phyloP scores from a whole-genome alignment of 2,329 filamentous ascomycete species.

The Aspergillus nomiae region DNA sequence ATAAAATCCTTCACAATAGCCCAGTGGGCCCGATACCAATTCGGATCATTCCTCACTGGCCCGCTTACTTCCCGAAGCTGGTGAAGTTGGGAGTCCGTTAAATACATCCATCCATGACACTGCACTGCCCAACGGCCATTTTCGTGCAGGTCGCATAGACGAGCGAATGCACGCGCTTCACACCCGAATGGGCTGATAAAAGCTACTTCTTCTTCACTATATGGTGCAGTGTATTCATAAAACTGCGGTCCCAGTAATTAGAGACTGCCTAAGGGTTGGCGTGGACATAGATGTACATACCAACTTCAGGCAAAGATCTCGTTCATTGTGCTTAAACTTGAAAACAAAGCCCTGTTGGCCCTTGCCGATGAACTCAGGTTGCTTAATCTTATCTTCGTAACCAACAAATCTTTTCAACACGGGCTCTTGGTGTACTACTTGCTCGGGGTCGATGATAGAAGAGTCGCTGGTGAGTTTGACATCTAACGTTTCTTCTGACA shows the following conservation, averaged over 20 bases:
- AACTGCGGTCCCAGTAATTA: neutral
- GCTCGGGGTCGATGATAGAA: no score
- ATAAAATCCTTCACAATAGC: conserved; percentile 7
- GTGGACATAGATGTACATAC: no score
- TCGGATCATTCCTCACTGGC: neutral
- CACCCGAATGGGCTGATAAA: neutral
- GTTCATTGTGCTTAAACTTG: neutral
- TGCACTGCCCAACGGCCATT: conserved; percentile 3
- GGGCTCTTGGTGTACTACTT: neutral
- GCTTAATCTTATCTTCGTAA: neutral
- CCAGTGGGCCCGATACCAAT: neutral
- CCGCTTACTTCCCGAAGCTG: neutral
- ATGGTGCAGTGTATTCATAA: neutral
- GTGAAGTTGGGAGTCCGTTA: neutral
- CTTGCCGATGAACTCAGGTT: neutral
- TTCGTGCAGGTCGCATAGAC: neutral
- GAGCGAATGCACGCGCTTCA: conserved; percentile 2
- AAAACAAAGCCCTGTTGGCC: neutral
- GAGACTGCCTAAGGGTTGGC: neutral
- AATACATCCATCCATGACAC: conserved; percentile 5
- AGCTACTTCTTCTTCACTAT: neutral
- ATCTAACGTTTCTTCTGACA: no score
- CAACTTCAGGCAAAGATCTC: no score
- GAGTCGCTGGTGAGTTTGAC: no score
- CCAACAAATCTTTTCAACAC: neutral